Conservation (phyloP, 2,329 filamentous ascomycete species). For the Fusarium sp. region DNA sequence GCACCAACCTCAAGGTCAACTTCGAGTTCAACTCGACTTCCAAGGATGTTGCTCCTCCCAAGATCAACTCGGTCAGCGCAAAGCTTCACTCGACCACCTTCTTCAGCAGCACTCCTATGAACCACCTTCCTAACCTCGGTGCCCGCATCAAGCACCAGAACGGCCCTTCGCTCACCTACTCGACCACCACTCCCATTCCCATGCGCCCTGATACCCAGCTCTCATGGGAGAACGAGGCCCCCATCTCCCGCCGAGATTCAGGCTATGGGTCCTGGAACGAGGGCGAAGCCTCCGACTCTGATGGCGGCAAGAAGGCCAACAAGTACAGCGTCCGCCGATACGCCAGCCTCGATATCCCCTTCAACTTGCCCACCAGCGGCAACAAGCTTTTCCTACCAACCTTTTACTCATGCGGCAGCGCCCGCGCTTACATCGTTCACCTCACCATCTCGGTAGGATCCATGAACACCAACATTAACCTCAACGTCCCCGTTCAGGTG, state of each 20-base stretch:
- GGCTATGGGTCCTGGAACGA: constrained; percentile 59
- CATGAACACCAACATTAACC: constrained; percentile 56
- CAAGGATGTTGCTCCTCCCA: constrained; percentile 58
- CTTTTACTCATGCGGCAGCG: constrained; percentile 68
- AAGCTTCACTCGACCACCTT: constrained; percentile 65
- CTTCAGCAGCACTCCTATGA: constrained; percentile 60
- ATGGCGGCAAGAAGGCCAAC: constrained; percentile 43
- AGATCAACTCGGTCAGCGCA: constrained; percentile 59
- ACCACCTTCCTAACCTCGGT: constrained; percentile 62
- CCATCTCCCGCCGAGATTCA: constrained; percentile 60
- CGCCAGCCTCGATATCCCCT: constrained; percentile 59
- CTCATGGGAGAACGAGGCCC: constrained; percentile 56
- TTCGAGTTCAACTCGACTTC: constrained; percentile 61
- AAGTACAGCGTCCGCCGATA: constrained; percentile 54
- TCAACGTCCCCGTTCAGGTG: constrained; percentile 64
- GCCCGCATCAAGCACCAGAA: constrained; percentile 54
- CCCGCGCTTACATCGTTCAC: constrained; percentile 65
- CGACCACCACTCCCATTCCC: constrained; percentile 56
- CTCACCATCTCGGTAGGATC: constrained; percentile 58
- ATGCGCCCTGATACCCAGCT: constrained; percentile 50
- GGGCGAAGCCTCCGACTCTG: constrained; percentile 51
- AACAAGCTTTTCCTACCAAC: constrained; percentile 65
- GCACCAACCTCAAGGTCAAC: constrained; percentile 57
- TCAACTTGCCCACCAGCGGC: constrained; percentile 59
- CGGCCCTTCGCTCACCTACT: constrained; percentile 60